Conservation (phyloP, 257 asterid species). For the Nicotiana sylvestris region DNA sequence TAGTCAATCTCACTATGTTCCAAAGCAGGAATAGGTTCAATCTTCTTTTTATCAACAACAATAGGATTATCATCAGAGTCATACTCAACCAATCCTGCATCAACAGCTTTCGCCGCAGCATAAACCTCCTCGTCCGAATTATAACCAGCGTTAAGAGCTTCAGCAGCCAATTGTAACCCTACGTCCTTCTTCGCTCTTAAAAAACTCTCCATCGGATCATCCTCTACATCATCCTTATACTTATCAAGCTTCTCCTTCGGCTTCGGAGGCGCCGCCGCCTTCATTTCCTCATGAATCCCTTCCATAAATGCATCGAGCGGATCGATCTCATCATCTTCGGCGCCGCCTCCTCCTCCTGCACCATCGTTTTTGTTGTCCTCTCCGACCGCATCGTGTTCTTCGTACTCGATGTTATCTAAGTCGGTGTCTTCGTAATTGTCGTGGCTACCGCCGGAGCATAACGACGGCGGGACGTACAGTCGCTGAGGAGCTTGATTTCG, state of each 20-base stretch:
- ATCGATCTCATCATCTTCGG: conserved; percentile 70
- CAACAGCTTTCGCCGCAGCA: conserved; percentile 98
- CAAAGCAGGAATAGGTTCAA: conserved; percentile 82
- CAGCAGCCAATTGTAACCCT: conserved; percentile 91
- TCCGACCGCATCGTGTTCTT: conserved; percentile 36
- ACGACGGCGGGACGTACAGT: conserved; percentile 70
- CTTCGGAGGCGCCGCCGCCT: conserved; percentile 79
- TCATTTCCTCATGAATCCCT: conserved; percentile 86
- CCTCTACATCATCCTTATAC: conserved; percentile 70
- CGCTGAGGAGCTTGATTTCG: conserved; percentile 66
- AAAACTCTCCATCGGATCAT: conserved; percentile 88
- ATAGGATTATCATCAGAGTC: conserved; percentile 93
- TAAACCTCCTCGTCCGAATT: conserved; percentile 98
- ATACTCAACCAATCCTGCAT: conserved; percentile 81
- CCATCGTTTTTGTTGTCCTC: conserved; percentile 17
- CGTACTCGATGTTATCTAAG: conserved; percentile 76
- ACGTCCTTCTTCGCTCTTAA: conserved; percentile 85
- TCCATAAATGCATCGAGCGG: conserved; percentile 98
- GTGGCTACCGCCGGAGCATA: conserved; percentile 52
- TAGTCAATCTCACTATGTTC: conserved; percentile 75
- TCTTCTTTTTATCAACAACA: conserved; percentile 77
- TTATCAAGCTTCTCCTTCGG: conserved; percentile 74
- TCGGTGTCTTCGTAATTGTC: conserved; percentile 70
- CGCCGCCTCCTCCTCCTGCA: conserved; percentile 6
- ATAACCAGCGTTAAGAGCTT: conserved; percentile 88